These are phyloP conservation scores for Beauveria pseudobassiana DNA, from an alignment of 2,329 filamentous ascomycete species.

Conservation along the genomic window DNA sequence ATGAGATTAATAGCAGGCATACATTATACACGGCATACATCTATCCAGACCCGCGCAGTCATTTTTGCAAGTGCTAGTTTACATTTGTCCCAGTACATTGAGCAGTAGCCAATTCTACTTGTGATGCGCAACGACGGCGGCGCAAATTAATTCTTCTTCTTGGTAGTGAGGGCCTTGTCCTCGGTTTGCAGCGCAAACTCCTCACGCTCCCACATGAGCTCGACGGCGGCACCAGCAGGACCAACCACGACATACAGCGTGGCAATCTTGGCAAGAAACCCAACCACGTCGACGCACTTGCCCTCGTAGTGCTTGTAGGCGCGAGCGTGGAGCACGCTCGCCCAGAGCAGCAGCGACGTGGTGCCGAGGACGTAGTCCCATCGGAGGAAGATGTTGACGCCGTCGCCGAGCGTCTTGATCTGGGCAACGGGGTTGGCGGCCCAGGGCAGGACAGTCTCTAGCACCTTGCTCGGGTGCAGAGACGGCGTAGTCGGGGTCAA, in stretches of 20 bases:
- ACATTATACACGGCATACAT: slow-evolving; percentile 3
- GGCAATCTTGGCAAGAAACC: slow-evolving; percentile 2
- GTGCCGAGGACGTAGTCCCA: slow-evolving; percentile 17
- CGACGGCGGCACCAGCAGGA: slow-evolving; percentile 14
- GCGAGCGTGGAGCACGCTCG: slow-evolving; percentile 11
- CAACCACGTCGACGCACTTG: neutral
- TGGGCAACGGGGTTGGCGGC: slow-evolving; percentile 1
- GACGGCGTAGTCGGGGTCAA: slow-evolving; percentile 5
- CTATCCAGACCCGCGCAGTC: neutral
- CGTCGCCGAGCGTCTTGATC: slow-evolving; percentile 14
- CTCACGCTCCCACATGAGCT: slow-evolving; percentile 18
- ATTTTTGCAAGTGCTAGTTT: neutral
- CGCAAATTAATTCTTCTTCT: slow-evolving; percentile 4
- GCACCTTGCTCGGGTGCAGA: slow-evolving; percentile 14
- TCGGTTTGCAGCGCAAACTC: slow-evolving; percentile 13
- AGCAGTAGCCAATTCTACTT: neutral
- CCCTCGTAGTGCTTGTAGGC: slow-evolving; percentile 10
- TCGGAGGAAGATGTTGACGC: slow-evolving; percentile 14
- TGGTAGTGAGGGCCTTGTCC: neutral
- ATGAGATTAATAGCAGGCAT: slow-evolving; percentile 3
- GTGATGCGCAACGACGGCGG: neutral
- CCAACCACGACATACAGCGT: slow-evolving; percentile 12
- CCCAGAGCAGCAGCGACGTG: slow-evolving; percentile 15
- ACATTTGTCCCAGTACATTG: neutral
- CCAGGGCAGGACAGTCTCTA: slow-evolving; percentile 15